Evolutionary conservation across 1,284 basidiomycete genomes (phyloP).

Genomic region (Moesziomyces antarcticus): DNA sequence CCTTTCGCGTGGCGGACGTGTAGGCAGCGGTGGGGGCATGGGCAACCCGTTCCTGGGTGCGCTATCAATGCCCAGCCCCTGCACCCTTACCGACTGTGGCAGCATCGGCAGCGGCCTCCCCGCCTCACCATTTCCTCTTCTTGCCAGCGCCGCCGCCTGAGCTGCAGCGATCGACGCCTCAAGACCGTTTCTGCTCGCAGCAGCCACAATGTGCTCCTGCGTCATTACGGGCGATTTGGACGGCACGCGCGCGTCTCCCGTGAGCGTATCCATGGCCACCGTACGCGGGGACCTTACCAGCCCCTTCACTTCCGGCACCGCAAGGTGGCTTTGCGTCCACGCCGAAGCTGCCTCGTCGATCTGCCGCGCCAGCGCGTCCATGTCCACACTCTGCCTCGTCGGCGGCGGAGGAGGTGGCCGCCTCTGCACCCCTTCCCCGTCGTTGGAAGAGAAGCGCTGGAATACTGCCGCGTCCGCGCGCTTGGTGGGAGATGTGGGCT

Average conservation of each 20-base stretch:
- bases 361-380: constrained; percentile 30
- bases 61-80: constrained; percentile 22
- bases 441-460: constrained; percentile 16
- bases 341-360: constrained; percentile 27
- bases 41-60: constrained; percentile 11
- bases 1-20: constrained; percentile 14
- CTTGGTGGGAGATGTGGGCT: not conserved
- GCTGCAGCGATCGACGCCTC: constrained; percentile 42
- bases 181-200: constrained; percentile 26
- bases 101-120: constrained; percentile 15
- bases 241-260: constrained; percentile 17
- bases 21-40: constrained; percentile 29
- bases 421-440: constrained; percentile 3
- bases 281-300: constrained; percentile 38
- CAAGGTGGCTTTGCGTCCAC: constrained; percentile 7
- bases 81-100: constrained; percentile 10
- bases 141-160: constrained; percentile 27
- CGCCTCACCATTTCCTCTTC: not conserved
- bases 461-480: constrained; percentile 16
- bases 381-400: constrained; percentile 7
- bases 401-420: constrained; percentile 33
- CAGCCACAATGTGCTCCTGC: constrained; percentile 30
- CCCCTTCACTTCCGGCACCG: not conserved
- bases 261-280: constrained; percentile 43
- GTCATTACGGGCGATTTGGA: constrained; percentile 44